Evolutionary conservation across 2,329 filamentous ascomycete genomes (phyloP).

Genomic region (Hypoxylon sp.): DNA sequence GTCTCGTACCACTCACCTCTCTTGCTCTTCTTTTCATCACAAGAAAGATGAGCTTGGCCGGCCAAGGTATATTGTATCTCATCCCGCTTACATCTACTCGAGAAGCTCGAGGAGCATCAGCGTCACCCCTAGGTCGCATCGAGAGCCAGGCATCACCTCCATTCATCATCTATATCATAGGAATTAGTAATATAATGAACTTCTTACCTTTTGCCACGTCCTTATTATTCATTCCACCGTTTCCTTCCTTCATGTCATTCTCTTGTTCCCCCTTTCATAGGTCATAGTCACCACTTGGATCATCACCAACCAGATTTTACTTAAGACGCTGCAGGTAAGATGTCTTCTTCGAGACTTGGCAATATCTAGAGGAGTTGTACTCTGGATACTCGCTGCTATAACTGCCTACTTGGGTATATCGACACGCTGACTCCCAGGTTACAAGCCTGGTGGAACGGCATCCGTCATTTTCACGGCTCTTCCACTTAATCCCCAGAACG

Average conservation of each 20-base stretch:
- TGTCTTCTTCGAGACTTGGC: conserved; percentile 1
- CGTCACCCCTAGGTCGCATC: background rate
- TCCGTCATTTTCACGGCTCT: background rate
- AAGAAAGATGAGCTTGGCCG: background rate
- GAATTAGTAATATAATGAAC: background rate
- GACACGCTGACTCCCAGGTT: background rate
- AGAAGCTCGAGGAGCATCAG: background rate
- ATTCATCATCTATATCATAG: background rate
- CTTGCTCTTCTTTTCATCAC: background rate
- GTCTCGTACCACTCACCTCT: background rate
- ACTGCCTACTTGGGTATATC: too few relatives aligned
- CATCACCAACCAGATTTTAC: too few relatives aligned
- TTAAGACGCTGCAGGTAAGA: background rate
- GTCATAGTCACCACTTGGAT: background rate
- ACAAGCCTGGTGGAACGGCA: background rate
- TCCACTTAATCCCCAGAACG: background rate
- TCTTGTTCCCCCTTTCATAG: background rate
- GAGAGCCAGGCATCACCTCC: background rate
- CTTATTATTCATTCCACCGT: background rate
- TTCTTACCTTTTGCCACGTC: background rate
- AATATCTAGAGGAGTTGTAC: conserved; percentile 10
- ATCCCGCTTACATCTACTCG: background rate
- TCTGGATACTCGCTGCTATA: background rate
- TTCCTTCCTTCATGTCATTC: background rate
- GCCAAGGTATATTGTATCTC: background rate